Percentiles rank a stretch among this genome's conserved stretches.
Conservation (phyloP, 2,329 filamentous ascomycete species). For the Neospermospora avenae region DNA sequence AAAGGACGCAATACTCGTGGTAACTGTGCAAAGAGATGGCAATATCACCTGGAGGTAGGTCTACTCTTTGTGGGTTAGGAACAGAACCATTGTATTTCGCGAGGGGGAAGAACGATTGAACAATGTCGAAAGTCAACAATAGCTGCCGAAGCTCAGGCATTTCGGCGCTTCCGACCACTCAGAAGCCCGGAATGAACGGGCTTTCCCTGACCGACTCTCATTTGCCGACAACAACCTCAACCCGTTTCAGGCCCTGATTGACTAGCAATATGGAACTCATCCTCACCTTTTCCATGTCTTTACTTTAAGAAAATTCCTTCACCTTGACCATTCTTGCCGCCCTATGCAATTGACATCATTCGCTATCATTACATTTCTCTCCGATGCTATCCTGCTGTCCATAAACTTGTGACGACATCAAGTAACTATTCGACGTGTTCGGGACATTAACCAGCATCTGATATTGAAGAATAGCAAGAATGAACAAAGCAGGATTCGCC, state of each 20-base stretch:
- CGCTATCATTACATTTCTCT: neutral
- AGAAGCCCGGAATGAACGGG: neutral
- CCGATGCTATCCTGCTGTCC: neutral
- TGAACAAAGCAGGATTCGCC: constrained; percentile 14
- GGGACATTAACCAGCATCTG: neutral
- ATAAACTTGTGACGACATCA: neutral
- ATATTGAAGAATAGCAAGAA: constrained; percentile 11
- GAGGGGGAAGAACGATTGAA: too few relatives aligned
- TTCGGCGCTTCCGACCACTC: neutral
- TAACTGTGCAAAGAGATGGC: too few relatives aligned
- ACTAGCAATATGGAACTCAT: neutral
- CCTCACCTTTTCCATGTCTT: neutral
- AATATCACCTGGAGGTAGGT: too few relatives aligned
- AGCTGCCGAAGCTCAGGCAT: too few relatives aligned
- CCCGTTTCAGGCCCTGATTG: neutral
- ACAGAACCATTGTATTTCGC: too few relatives aligned
- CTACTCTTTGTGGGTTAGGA: too few relatives aligned
- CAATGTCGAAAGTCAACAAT: too few relatives aligned
- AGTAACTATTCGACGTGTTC: neutral
- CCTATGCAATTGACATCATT: constrained; percentile 2
- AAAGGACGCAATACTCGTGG: too few relatives aligned
- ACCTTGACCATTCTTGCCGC: constrained; percentile 6
- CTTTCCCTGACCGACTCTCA: too few relatives aligned
- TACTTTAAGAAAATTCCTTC: neutral
- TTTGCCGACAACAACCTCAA: too few relatives aligned